These are phyloP conservation scores for Myrica gale DNA, from an alignment of 306 rosid genomes.

Conservation along the genomic window DNA sequence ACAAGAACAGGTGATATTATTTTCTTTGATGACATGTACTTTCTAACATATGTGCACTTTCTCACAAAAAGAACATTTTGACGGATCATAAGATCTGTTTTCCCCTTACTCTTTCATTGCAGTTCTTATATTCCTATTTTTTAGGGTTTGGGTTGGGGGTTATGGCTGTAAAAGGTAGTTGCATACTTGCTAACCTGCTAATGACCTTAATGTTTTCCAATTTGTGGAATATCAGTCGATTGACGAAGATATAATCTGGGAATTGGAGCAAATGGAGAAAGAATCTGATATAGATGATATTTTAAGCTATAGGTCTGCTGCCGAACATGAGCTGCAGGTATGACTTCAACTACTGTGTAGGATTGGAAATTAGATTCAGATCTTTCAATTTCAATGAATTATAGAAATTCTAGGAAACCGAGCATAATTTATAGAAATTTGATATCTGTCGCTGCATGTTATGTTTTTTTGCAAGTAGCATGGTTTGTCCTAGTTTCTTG, in stretches of 20 bases:
- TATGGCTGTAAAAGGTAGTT: not conserved
- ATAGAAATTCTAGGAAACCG: conserved; percentile 12
- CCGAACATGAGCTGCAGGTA: conserved; percentile 83
- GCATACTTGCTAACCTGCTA: not conserved
- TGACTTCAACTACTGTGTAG: conserved; percentile 21
- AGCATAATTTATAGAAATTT: not conserved
- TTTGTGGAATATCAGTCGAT: conserved; percentile 55
- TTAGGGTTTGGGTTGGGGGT: not conserved
- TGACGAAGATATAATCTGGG: conserved; percentile 56
- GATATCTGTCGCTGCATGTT: not conserved
- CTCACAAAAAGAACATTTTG: not conserved
- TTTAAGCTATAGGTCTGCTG: conserved; percentile 71
- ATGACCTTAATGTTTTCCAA: conserved; percentile 5
- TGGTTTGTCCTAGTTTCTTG: conserved; percentile 20
- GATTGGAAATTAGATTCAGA: conserved; percentile 17
- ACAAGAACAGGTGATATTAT: conserved; percentile 66
- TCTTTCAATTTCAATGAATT: conserved; percentile 24
- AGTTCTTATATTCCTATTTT: not conserved
- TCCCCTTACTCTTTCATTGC: not conserved
- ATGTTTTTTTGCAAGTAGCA: not conserved
- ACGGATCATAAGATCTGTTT: not conserved
- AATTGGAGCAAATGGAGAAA: conserved; percentile 88
- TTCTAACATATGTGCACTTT: not conserved
- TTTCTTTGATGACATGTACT: conserved; percentile 1
- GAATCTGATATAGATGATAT: conserved; percentile 85